Evolutionary conservation across 2,329 filamentous ascomycete species (phyloP), one percentile per base, ranked within the genome.

Genomic region (Colletotrichum orbiculare): DNA sequence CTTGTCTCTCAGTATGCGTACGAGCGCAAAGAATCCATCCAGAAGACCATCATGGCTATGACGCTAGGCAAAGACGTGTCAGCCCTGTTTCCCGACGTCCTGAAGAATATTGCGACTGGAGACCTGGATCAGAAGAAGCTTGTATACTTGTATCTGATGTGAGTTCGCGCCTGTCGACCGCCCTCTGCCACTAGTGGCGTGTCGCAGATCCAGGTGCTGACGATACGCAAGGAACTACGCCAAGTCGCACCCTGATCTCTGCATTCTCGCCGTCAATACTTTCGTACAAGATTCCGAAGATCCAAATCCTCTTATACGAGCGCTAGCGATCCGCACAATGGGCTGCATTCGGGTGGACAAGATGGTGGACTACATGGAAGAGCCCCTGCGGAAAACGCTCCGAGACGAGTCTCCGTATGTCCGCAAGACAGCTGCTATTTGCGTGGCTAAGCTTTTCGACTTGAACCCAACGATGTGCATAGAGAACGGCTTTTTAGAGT

Each of bases 1-100:
- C 84, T 99, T 77, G 96, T 96, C 69, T 99, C 96, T 69, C 96
- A 99, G 83, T 99, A 98, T 91, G 96, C 96, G 66, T 97, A 96
- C 82, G 96, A 99, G 87, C 91, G 94, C 74, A 99, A 99, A 81
- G 96, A 99, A 83, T 92, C 96, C 33, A 99, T 99, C 72, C 96
- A 99, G 78, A 98, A 97, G 86, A 99, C 96, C 69, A 99, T 99
- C 82, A 98, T 98, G 94, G 94, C 96, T 76, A 99, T 99, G 96
- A 99, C 96, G 1, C 79, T 99, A 72, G 96, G 96, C 78, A 99
- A 99, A 80, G 96, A 99, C 81, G 96, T 99, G 66, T 99, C 96
- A 58, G 92, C 94, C 61, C 83, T 99, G 69, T 99, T 99, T 77
- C 96, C 96, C 2, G 96, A 99, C 76, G 96, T 99, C 39, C 84